Base-by-base conservation (phyloP, 140 eudicot genomes). In the Oenanthe javanica region DNA sequence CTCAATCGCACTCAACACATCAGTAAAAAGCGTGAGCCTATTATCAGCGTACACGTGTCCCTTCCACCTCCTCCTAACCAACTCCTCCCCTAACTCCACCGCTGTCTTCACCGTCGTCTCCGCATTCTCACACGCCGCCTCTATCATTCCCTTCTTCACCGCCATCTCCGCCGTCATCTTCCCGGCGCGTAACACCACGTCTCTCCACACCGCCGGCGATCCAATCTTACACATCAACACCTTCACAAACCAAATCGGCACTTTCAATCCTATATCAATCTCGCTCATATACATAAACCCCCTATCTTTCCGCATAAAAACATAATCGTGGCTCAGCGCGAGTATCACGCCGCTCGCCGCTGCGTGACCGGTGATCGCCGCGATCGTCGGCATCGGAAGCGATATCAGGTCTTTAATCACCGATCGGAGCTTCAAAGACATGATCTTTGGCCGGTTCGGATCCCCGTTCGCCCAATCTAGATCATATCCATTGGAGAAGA, bases 161-260 rank as follows among this genome's bases (percentile, higher is more conserved):
- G 83, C 91, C 80, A 48, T 80, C 8, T 83, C 88, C 49, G 86
- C 88, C 84, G 75, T 79, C 59, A 87, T 64, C 85, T 82, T 87
- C 79, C 19, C 78, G 5, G 80, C 88, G 0, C 72, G 79, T 77
- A 83, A 40, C 79, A 86, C 21, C 4, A 86, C 10, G 31, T 83
- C 89, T 27, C 89, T 31, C 45, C 83, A 52, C 0, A 72, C 67
- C 51, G 70, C 82, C 55, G 81, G 71, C 19, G 59, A 77, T 12
- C 46, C 77, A 21, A 84, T 78, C 72, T 78, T 84, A 7, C 82
- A 50, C n/a, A 78, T 63, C 52, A 84, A 9, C 52, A 79, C 1
- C 14, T 15, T 50, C 8, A 27, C 7, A 23, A 19, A 77, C 55
- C 40, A 76, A 16, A 74, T 77, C 49, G 82, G 84, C 10, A 79